Evolutionary conservation across 148 eudicot species (phyloP), one percentile per base, ranked within the genome.

Genomic region (Nepenthes mirabilis): DNA sequence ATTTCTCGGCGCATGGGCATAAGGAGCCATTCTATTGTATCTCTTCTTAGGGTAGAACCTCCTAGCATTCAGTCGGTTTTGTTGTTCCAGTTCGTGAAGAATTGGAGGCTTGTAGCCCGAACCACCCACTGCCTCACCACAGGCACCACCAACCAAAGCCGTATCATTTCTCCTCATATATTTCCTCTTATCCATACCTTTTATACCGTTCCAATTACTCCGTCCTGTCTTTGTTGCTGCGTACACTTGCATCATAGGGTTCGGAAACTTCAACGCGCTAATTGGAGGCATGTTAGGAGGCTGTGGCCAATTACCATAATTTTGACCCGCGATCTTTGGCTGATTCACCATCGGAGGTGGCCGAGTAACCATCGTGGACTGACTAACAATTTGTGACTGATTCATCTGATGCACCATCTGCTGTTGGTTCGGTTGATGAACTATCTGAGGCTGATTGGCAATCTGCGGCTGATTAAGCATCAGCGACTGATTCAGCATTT

Each of bases 1-100:
- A 59, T 93, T 93, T 64, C 89, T 79, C 45, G 96, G 98, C 11
- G 98, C 98, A 77, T 75, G 78, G 35, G 82, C 82, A 72, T 70
- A 91, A 11, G 93, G 91, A 6, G 83, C 91, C 64, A 77, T 82
- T 65, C 91, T 79, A 62, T 85, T 85, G 51, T 61, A 78, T 23
- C 23, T 23, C 48, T 82, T 85, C 73, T 78, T 91, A 68, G 86
- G 86, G 3, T 73, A 77, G 36, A 80, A 77, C 62, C 78, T 82
- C 66, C 81, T 82, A 0, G 94, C 82, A 74, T 77, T 93, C 62
- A 86, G 13, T 36, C 98, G 62, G 71, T 91, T 91, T 79, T 83
- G 90, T 11, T 82, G 77, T 59, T 91, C 96, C 37, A 91, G 64
- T 43, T 88, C 98, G 47, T 75, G 72, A 3, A 88, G 68, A 0